phyloP scores from a whole-genome alignment of 2,329 filamentous ascomycete species.

The Penicillium palitans region DNA sequence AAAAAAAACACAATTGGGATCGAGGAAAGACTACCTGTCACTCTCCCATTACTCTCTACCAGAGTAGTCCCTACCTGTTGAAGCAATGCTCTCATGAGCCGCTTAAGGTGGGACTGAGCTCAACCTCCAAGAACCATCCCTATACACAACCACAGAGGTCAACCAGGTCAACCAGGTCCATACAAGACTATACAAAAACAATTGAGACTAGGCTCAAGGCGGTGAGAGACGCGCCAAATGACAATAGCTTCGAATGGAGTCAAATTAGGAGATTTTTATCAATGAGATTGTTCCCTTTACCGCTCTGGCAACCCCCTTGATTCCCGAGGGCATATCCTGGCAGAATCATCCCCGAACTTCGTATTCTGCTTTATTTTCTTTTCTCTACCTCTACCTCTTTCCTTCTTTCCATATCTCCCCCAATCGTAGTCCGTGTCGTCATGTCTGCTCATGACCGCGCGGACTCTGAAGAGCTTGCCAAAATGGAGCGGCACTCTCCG shows the following conservation, averaged over 20 bases:
- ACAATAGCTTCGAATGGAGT: conserved; percentile 13
- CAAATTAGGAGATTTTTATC: conserved; percentile 12
- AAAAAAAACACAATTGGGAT: background rate
- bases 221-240: conserved; percentile 11
- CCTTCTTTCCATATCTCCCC: background rate
- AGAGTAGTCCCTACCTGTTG: background rate
- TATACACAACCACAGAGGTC: background rate
- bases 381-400: background rate
- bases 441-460: conserved; percentile 46
- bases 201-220: conserved; percentile 2
- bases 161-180: background rate
- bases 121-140: background rate
- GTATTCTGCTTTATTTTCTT: conserved; percentile 2
- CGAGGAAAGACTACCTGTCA: background rate
- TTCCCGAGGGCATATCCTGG: conserved; percentile 1
- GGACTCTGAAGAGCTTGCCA: conserved; percentile 37
- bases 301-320: conserved; percentile 11
- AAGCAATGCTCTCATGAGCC: background rate
- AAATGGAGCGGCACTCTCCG: conserved; percentile 25
- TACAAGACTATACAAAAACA: background rate
- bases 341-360: conserved; percentile 10
- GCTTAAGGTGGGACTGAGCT: background rate
- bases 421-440: conserved; percentile 38
- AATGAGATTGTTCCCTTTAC: conserved; percentile 11
- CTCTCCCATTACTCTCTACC: background rate